Conservation (phyloP, 345 rosid genomes). For the Corchorus capsularis region DNA sequence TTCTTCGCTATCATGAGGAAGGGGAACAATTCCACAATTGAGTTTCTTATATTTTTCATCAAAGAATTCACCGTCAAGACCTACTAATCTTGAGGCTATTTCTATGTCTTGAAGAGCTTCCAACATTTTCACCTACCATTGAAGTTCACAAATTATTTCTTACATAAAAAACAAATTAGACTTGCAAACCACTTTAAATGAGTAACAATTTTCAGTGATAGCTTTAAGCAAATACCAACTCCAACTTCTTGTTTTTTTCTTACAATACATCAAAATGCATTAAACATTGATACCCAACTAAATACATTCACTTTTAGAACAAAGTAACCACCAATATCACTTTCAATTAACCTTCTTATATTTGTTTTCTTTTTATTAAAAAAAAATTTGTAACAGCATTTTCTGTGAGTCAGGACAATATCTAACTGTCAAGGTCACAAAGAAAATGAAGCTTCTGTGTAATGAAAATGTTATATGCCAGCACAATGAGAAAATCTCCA, state of each 20-base stretch:
- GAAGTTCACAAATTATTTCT: constrained; percentile 16
- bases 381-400: background rate
- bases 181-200: background rate
- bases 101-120: constrained; percentile 97
- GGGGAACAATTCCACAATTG: constrained; percentile 63
- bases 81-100: constrained; percentile 95
- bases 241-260: constrained; percentile 6
- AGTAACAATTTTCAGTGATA: background rate
- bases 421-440: background rate
- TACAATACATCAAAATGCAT: background rate
- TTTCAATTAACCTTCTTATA: background rate
- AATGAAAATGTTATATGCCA: background rate
- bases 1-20: constrained; percentile 85
- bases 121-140: constrained; percentile 86
- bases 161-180: background rate
- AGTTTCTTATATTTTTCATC: constrained; percentile 87
- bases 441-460: background rate
- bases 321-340: background rate
- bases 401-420: background rate
- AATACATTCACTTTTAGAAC: background rate
- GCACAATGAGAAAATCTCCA: constrained; percentile 10
- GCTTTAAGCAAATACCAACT: background rate
- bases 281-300: background rate
- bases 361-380: background rate
- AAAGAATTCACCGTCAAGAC: constrained; percentile 83